phyloP scores from a whole-genome alignment of 2,329 filamentous ascomycete genomes.

The Apiospora saccharicola region DNA sequence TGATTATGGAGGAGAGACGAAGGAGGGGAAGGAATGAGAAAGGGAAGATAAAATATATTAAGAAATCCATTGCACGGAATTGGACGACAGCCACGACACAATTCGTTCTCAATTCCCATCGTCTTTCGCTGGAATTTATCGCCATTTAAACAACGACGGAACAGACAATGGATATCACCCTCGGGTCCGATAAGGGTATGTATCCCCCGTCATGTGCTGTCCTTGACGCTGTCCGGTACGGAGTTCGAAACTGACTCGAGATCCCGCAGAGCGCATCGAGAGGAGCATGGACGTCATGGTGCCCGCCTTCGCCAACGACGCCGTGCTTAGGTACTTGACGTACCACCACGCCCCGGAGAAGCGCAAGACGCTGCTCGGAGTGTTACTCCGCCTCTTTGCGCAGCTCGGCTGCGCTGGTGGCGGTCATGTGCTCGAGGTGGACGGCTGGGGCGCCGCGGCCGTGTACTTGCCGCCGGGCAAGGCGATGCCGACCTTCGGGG shows the following conservation, averaged over 20 bases:
- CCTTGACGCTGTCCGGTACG: no score
- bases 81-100: background rate
- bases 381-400: background rate
- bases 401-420: background rate
- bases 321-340: background rate
- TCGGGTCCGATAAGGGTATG: background rate
- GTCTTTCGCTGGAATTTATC: background rate
- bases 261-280: background rate
- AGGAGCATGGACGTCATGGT: background rate
- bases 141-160: background rate
- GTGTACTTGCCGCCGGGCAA: background rate
- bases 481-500: background rate
- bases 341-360: background rate
- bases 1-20: no score
- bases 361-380: background rate
- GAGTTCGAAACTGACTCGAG: background rate
- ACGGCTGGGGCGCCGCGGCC: slow-evolving; percentile 2
- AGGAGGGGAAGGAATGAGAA: no score
- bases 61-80: background rate
- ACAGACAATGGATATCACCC: background rate
- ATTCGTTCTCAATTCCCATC: no score
- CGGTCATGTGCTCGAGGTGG: background rate
- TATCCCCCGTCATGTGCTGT: no score
- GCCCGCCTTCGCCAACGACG: background rate
- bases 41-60: background rate